phyloP scores from a whole-genome alignment of 2,329 filamentous ascomycete species.

The Diaporthe citrichinensis region DNA sequence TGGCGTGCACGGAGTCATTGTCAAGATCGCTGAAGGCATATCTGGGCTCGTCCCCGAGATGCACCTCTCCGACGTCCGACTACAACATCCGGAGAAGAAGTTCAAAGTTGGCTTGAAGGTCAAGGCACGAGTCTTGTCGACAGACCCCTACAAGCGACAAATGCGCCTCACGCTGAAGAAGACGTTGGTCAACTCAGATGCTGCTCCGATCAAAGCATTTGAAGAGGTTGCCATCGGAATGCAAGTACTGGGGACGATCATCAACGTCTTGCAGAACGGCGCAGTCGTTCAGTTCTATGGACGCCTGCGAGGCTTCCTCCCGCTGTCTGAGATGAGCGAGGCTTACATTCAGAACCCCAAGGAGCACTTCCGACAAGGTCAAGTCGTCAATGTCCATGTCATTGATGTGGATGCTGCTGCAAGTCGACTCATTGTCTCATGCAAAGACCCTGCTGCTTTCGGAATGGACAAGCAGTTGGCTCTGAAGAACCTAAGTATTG shows the following conservation, averaged over 20 bases:
- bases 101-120: constrained; percentile 90
- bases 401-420: constrained; percentile 81
- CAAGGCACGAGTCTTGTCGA: constrained; percentile 87
- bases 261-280: constrained; percentile 83
- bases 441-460: constrained; percentile 88
- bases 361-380: constrained; percentile 90
- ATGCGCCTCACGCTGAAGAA: constrained; percentile 95
- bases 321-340: constrained; percentile 97
- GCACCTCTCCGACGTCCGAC: constrained; percentile 88
- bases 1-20: constrained; percentile 85
- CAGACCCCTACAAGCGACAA: constrained; percentile 80
- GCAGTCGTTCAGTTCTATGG: constrained; percentile 96
- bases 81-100: constrained; percentile 96
- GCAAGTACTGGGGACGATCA: constrained; percentile 87
- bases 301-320: constrained; percentile 85
- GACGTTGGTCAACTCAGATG: constrained; percentile 90
- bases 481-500: constrained; percentile 80
- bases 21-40: constrained; percentile 89
- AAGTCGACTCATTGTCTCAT: constrained; percentile 86
- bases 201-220: constrained; percentile 83
- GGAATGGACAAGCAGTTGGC: constrained; percentile 82
- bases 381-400: constrained; percentile 93
- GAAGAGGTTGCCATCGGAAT: constrained; percentile 80
- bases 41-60: constrained; percentile 89
- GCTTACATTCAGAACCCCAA: constrained; percentile 91